Base-by-base conservation (phyloP, 129 eudicot genomes). In the Chrysanthemum lavandulifolium region DNA sequence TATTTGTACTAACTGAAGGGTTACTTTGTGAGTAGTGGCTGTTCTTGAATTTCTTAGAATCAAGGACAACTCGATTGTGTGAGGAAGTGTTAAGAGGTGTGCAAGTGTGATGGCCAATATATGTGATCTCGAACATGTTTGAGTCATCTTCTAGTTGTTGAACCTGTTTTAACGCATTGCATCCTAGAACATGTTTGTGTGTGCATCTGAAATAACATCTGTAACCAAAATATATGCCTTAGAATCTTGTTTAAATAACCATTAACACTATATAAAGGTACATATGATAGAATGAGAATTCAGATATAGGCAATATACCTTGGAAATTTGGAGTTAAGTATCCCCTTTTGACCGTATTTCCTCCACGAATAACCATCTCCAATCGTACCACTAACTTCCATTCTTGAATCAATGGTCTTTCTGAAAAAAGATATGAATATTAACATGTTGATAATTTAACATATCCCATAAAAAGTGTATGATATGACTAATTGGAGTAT, bases 131-230 rank as follows among this genome's bases (percentile, higher is more conserved):
- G 56, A 74, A 84, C 67, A 71, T 15, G 56, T 63, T 4, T 18
- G 82, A 68, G 48, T 76, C 77, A 68, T 87, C 57, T 67, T 81
- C 56, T 9, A 87, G 5, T 57, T 40, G 75, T 62, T 87, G 88
- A 62, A 82, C 88, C 62, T 87, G 92, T 66, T 81, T 87, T 45
- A 74, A 68, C 6, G 92, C 92, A 48, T 81, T 72, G 69, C 92
- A 87, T 7, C 83, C 85, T 76, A 76, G 73, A 54, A 72, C 82
- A 65, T 59, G 14, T 76, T 84, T 87, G 79, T 84, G 84, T 63
- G 86, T 84, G 85, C 92, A 87, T 75, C 92, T 84, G 33, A 63
- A 87, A 75, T 87, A 87, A 75, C 85, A 78, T 78, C 92, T 87
- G 80, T 29, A 16, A 13, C 18, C 65, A 74, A 54, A 21, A 27